Base-by-base conservation (phyloP, 1,284 basidiomycete species). In the Megacollybia platyphylla region DNA sequence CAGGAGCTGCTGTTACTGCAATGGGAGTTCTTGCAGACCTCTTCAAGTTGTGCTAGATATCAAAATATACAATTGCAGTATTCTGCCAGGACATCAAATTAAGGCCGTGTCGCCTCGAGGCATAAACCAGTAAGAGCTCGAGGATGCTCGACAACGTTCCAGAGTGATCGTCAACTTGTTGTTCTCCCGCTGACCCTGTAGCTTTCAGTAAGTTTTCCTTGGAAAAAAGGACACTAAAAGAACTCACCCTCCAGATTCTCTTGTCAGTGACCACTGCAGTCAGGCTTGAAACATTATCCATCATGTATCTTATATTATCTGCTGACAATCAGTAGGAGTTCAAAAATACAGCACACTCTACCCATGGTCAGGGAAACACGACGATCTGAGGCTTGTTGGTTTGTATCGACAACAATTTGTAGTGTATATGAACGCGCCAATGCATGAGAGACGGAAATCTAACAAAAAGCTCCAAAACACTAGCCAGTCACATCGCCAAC, bases 1-100 rank as follows among this genome's bases (percentile, higher is more conserved):
- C 96, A 0, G 94, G 94, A 15, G 92, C 92, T 1, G 92, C 88
- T 24, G 94, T 98, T 11, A 98, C 94, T 11, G 96, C 94, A 0
- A 97, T 97, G 91, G 94, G 94, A 17, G 92, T 97, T 13, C 70
- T 92, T 44, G 80, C 83, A 39, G 91, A 96, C 57, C 57, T 87
- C 35, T 57, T 88, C 49, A 85, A 79, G 57, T 57, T 84, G 26
- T 63, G 65, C 0, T 64, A 11, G 61, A 24, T 24, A 5, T 24
- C 20, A 24, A 24, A 24, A 24, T 4, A 24, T 24, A 24, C 20
- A 24, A 24, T 4, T 24, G 20, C 20, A 24, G 5, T 24, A 24
- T 24, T 24, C 20, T 24, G 20, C 20, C 5, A 4, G 20, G 5
- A 24, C 20, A 24, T 24, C 20, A 5, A 24, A 4, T 24, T 24